These are phyloP conservation scores for Silene uniflora DNA, from an alignment of 148 eudicot species.

Conservation along the genomic window DNA sequence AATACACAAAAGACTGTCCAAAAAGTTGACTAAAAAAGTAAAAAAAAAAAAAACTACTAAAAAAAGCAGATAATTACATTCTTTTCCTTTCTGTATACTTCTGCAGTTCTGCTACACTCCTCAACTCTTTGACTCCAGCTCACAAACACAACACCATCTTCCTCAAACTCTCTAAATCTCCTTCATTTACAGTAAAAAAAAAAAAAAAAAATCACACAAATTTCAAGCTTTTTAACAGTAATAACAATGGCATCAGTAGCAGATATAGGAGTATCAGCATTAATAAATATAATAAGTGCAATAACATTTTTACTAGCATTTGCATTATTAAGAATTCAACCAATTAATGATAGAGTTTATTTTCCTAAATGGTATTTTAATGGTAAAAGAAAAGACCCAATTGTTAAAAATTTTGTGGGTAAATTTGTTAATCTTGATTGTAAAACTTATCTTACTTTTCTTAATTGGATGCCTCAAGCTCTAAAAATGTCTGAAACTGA, in stretches of 20 bases:
- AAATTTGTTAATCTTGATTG: slow-evolving; percentile 75
- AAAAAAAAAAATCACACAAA: background rate
- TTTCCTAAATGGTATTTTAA: slow-evolving; percentile 87
- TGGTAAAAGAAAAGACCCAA: slow-evolving; percentile 58
- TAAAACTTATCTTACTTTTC: slow-evolving; percentile 75
- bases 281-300: slow-evolving; percentile 66
- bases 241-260: slow-evolving; percentile 67
- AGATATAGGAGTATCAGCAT: slow-evolving; percentile 89
- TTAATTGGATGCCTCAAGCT: slow-evolving; percentile 99
- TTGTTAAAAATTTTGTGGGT: slow-evolving; percentile 52
- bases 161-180: background rate
- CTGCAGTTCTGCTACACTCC: background rate
- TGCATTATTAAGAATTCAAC: slow-evolving; percentile 87
- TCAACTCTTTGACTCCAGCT: background rate
- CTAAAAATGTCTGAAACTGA: slow-evolving; percentile 66
- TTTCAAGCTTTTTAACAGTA: background rate
- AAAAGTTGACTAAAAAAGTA: background rate
- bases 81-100: background rate
- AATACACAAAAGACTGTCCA: background rate
- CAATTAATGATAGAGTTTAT: slow-evolving; percentile 91
- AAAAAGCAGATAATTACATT: background rate
- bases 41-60: background rate
- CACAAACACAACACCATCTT: background rate
- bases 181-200: background rate
- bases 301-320: slow-evolving; percentile 83